phyloP scores from a whole-genome alignment of 1,139 yeast genomes.

The Yamadazyma sp. region DNA sequence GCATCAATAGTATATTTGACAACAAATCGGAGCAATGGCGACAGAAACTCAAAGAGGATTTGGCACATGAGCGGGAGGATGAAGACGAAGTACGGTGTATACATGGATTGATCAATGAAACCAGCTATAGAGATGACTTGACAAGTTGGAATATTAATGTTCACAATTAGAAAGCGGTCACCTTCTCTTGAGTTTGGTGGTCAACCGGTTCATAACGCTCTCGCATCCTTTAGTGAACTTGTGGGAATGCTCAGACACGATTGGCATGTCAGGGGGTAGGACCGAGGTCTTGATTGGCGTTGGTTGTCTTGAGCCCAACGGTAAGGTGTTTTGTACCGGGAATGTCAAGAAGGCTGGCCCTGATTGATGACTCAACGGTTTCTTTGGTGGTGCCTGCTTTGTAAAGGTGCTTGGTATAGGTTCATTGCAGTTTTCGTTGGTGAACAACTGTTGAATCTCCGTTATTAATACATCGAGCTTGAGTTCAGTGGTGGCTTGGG shows the following conservation, averaged over 20 bases:
- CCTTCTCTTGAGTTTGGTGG: neutral
- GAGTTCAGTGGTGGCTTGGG: slow-evolving; percentile 3
- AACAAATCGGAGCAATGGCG: slow-evolving; percentile 71
- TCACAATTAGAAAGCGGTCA: neutral
- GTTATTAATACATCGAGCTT: slow-evolving; percentile 8
- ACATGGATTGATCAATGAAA: slow-evolving; percentile 45
- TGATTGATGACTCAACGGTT: neutral
- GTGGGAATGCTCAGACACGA: neutral
- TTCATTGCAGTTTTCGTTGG: neutral
- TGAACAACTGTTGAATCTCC: slow-evolving; percentile 6
- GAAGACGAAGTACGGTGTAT: slow-evolving; percentile 44
- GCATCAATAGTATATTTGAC: slow-evolving; percentile 72
- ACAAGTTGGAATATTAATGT: slow-evolving; percentile 41
- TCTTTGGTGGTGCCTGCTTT: neutral
- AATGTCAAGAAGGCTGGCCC: slow-evolving; percentile 1
- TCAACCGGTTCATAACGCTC: neutral
- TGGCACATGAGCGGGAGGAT: slow-evolving; percentile 48
- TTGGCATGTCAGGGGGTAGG: neutral
- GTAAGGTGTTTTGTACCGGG: too few species aligned
- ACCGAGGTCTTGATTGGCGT: neutral
- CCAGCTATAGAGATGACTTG: slow-evolving; percentile 41
- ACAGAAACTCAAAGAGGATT: slow-evolving; percentile 24
- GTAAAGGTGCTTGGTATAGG: neutral
- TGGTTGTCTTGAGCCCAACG: too few species aligned
- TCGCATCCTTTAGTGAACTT: neutral